A percentile compares a stretch with the other conserved stretches of the same genome.
phyloP scores from a whole-genome alignment of 306 rosid genomes.

The Sicyos edulis region DNA sequence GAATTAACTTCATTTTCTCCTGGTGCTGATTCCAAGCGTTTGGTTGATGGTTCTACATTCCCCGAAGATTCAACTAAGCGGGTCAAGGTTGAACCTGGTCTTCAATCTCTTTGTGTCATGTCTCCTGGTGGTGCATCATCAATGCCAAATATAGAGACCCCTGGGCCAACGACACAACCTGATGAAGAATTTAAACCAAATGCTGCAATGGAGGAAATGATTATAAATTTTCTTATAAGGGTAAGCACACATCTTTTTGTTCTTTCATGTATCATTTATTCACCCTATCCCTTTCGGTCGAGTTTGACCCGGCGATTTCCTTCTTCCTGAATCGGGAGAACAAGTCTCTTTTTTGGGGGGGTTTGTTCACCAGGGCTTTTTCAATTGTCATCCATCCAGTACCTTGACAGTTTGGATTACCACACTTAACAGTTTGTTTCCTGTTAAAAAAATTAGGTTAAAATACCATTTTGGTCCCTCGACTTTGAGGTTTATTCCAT shows the following conservation, averaged over 20 bases:
- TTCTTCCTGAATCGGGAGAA: no score
- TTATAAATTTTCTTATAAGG: conserved; percentile 90
- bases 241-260: conserved; percentile 40
- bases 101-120: conserved; percentile 81
- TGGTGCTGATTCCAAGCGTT: conserved; percentile 7
- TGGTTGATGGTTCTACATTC: not conserved
- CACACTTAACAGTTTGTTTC: no score
- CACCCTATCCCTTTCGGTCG: not conserved
- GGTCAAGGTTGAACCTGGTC: conserved; percentile 61
- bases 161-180: conserved; percentile 86
- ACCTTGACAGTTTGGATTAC: not conserved
- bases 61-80: not conserved
- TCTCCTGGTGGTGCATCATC: conserved; percentile 97
- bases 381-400: not conserved
- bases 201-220: conserved; percentile 99
- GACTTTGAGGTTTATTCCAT: no score
- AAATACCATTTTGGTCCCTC: no score
- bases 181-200: conserved; percentile 99
- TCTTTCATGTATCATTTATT: not conserved
- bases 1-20: conserved; percentile 59
- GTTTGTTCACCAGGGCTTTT: not conserved
- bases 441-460: not conserved
- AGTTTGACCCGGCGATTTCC: no score
- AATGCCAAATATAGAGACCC: conserved; percentile 83
- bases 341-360: no score